These are phyloP conservation scores for Ramularia endophylla DNA, from an alignment of 2,329 filamentous ascomycete genomes.

Conservation along the genomic window DNA sequence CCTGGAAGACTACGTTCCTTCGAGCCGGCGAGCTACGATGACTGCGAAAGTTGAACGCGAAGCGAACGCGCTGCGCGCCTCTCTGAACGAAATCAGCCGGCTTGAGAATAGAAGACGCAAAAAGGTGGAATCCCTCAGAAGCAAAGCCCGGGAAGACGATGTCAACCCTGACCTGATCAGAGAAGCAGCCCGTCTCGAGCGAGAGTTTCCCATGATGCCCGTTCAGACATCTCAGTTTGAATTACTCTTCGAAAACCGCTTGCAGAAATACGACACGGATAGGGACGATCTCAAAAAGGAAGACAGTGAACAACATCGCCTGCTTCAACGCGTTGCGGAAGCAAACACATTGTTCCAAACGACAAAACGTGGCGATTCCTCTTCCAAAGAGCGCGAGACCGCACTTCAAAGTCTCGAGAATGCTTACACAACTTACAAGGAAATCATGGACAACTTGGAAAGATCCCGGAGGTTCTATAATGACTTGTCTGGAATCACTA, in stretches of 20 bases:
- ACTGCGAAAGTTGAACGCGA: conserved; percentile 75
- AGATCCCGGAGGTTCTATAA: conserved; percentile 96
- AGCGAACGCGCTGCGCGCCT: conserved; percentile 67
- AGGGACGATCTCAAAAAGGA: conserved; percentile 61
- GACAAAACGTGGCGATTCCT: conserved; percentile 62
- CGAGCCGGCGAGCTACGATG: conserved; percentile 70
- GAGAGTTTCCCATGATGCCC: conserved; percentile 75
- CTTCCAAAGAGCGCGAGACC: conserved; percentile 69
- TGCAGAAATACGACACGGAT: conserved; percentile 77
- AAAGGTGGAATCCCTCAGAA: conserved; percentile 70
- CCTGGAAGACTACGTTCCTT: conserved; percentile 84
- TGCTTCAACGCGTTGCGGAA: conserved; percentile 63
- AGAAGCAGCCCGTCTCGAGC: conserved; percentile 79
- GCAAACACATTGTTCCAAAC: conserved; percentile 73
- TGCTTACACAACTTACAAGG: conserved; percentile 93
- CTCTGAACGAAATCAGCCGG: conserved; percentile 77
- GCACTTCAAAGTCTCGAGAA: conserved; percentile 84
- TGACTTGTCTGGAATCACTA: conserved; percentile 82
- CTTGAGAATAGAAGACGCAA: conserved; percentile 75
- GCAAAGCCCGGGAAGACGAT: conserved; percentile 80
- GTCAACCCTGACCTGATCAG: conserved; percentile 75
- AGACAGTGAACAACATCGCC: conserved; percentile 72
- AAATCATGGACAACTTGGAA: conserved; percentile 87
- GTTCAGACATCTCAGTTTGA: conserved; percentile 91
- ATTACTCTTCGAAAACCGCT: conserved; percentile 74